Evolutionary conservation across 2,329 filamentous ascomycete species (phyloP), one percentile per base, ranked within the genome.

Genomic region (Trichoderma sp.): DNA sequence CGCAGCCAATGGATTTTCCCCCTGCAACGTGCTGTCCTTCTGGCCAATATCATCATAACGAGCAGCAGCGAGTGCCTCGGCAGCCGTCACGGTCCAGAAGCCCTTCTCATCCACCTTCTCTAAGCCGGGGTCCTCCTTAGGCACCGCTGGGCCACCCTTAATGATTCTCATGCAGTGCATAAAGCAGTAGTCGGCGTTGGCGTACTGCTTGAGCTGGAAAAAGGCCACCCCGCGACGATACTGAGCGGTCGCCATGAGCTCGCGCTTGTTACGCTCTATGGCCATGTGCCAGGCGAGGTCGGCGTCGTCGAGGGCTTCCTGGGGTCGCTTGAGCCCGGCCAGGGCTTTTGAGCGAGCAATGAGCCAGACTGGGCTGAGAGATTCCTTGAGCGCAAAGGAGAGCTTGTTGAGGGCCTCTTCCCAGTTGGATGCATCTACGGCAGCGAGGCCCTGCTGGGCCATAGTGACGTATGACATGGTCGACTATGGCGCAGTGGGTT

Each of bases 311-410:
- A 96, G 87, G 1, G 94, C 92, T 26, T 88, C 85, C 3, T 88
- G 84, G 70, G 88, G 86, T 65, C 89, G 84, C 74, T 85, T 85
- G 3, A 87, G 85, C 72, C 92, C 88, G 64, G 93, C 87, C 78
- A 94, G 91, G 50, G 93, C 93, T 55, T 91, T 94, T 5, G 94
- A 92, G 23, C 95, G 93, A 75, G 92, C 90, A 74, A 96, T 88
- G 73, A 95, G 91, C 88, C 96, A 98, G 63, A 88, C 83, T 1
- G 93, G 92, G 3, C 93, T 93, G 50, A 84, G 84, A 0, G 91
- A 90, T 13, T 85, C 85, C 73, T 88, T 82, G 39, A 97, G 84
- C 7, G 93, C 93, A 50, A 84, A 81, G 8, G 91, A 92, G 74
- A 92, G 91, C 76, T 90, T 87, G 43, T 84, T 80, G 75, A 97